Base-by-base conservation (phyloP, 495 filamentous ascomycete genomes). In the Xylaria acuta region DNA sequence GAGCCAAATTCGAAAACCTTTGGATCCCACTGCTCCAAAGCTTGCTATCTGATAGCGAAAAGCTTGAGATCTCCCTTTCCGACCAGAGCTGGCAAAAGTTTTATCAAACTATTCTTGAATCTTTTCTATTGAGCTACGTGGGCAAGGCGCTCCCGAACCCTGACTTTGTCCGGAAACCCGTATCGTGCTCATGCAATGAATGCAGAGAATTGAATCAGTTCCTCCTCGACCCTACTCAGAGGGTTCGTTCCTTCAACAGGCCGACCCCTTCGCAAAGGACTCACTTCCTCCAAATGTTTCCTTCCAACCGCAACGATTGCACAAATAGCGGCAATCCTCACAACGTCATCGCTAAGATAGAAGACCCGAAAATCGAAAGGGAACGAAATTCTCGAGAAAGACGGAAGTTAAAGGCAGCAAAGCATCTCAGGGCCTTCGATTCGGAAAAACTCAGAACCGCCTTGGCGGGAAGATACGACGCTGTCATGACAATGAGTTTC, bases 31-130 rank as follows among this genome's bases (percentile, higher is more conserved):
- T 62, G 20, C 59, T 62, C 20, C 34, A 16, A 25, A 12, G 22
- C 27, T 62, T 62, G 9, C n/a, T 62, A 11, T 25, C 4, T 22
- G 11, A 38, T 62, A 38, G 36, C 36, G 70, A 88, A 82, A 0
- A 66, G 87, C 32, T 80, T 89, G 65, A 62, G 3, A 41, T 73
- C 14, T 38, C 54, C 22, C 64, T 75, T 18, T 63, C 69, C 20
- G 63, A 56, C 3, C 53, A 49, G 8, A 63, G 34, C 2, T 78
- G 74, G 60, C 74, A 59, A 58, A 34, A 73, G 18, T 47, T 77
- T 14, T 76, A 73, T n/a, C 51, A 71, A 12, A 64, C 22, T 11
- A 36, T 78, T 27, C 64, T 78, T 9, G 54, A 70, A 22, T 67
- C 63, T 16, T 77, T 77, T 70, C 32, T 74, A 5, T 34, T 40